Evolutionary conservation across 1,284 basidiomycete genomes (phyloP), one percentile per base, ranked within the genome.

Genomic region (Tetrapyrgos nigripes): DNA sequence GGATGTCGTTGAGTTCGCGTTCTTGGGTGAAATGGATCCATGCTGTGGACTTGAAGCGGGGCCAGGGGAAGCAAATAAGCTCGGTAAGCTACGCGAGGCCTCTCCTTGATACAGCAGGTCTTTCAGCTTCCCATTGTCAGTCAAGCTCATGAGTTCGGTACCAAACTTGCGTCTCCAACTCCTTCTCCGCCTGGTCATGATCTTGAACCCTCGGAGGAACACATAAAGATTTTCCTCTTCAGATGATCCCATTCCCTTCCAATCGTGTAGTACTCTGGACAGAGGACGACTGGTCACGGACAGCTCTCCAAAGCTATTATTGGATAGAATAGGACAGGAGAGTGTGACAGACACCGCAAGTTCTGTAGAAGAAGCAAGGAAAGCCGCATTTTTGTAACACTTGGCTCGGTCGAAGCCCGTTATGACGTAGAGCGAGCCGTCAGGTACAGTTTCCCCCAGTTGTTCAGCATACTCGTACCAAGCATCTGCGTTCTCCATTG

Each of bases 401-500:
- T 9, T 24, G 8, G 23, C 19, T 19, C 31, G 26, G 24, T 49
- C 47, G 27, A 19, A 49, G 21, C 47, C 47, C n/a, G 47, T 49
- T n/a, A 49, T 49, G 47, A 49, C 24, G 31, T 49, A 49, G 24
- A 49, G 31, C 31, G 47, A 24, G 27, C 27, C 47, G 19, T 49
- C 31, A 14, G 26, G 47, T 3, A 27, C 27, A 19, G 26, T 28
- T 19, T 11, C 14, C 19, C 47, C 47, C 26, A 24, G 47, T 4
- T 21, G 47, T 14, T 43, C 50, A 13, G 37, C 50, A 29, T 53
- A 58, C 23, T 53, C 23, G 26, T 51, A 58, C 37, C 50, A 52
- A n/a, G 21, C 10, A n/a, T 28, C 26, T 8, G 40, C 50, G n/a
- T 58, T 52, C 9, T 52, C 56, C 21, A 14, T 21, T 17, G 48